A percentile compares a stretch with the other conserved stretches of the same genome.
phyloP scores from a whole-genome alignment of 306 rosid species.

The Dalbergia cochinchinensis region DNA sequence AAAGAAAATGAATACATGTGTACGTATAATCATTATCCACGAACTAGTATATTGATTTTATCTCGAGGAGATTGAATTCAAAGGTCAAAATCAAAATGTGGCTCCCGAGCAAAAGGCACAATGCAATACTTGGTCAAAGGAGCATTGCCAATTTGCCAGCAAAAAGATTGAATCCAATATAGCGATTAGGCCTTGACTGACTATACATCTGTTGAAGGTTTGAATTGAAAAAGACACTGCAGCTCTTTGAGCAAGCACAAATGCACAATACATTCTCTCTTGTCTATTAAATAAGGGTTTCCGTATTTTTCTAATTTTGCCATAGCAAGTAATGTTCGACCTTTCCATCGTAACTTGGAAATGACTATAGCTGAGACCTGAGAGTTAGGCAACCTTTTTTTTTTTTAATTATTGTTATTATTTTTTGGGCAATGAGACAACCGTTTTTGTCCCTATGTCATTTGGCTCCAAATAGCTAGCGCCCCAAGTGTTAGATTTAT shows the following conservation, averaged over 20 bases:
- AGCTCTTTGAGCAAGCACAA: background rate
- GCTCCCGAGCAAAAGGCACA: background rate
- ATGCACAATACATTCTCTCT: background rate
- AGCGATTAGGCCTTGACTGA: no score
- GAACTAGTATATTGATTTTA: background rate
- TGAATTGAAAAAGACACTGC: background rate
- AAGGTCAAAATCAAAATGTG: background rate
- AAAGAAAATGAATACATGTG: no score
- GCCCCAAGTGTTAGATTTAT: constrained; percentile 5
- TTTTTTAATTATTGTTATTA: no score
- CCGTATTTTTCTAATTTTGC: background rate
- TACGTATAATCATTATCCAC: no score
- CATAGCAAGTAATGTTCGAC: background rate
- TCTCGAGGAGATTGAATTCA: background rate
- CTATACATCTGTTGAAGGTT: background rate
- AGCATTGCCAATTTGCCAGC: background rate
- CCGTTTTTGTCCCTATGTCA: background rate
- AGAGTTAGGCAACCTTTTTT: background rate
- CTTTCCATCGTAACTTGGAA: background rate
- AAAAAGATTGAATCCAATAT: background rate
- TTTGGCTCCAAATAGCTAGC: constrained; percentile 27
- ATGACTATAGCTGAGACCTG: background rate
- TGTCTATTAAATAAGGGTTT: background rate
- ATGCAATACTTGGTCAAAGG: background rate
- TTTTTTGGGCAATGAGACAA: background rate